These are phyloP conservation scores for Marasmius tenuissimus DNA, from an alignment of 1,284 basidiomycete genomes.

Conservation along the genomic window DNA sequence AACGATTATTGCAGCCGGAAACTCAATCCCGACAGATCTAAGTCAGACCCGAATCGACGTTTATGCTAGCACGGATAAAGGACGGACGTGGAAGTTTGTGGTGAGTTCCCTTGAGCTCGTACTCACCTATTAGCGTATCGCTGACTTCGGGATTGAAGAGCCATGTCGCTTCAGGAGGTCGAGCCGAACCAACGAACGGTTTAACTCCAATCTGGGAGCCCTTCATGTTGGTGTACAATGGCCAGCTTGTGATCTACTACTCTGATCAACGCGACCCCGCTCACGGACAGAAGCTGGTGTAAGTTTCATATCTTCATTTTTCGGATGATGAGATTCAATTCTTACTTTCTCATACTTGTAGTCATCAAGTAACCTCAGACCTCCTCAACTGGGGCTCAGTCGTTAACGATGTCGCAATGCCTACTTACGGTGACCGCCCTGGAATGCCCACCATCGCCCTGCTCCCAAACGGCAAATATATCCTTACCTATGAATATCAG, in stretches of 20 bases:
- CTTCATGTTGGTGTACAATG: slow-evolving; percentile 28
- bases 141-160: slow-evolving; percentile 10
- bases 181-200: slow-evolving; percentile 22
- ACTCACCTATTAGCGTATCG: background rate
- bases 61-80: slow-evolving; percentile 31
- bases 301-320: background rate
- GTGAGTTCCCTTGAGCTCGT: slow-evolving; percentile 26
- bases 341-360: background rate
- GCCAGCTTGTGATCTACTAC: slow-evolving; percentile 33
- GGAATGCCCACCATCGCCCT: slow-evolving; percentile 33
- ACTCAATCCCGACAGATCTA: slow-evolving; percentile 22
- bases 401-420: slow-evolving; percentile 29
- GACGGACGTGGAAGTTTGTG: slow-evolving; percentile 3
- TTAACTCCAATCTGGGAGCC: slow-evolving; percentile 34
- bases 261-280: slow-evolving; percentile 34
- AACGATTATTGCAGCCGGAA: slow-evolving; percentile 30
- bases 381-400: slow-evolving; percentile 29
- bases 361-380: slow-evolving; percentile 29
- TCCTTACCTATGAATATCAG: slow-evolving; percentile 33
- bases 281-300: slow-evolving; percentile 33
- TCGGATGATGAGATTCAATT: background rate
- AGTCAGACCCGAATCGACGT: slow-evolving; percentile 32
- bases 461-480: slow-evolving; percentile 29
- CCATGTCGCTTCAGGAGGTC: slow-evolving; percentile 23
- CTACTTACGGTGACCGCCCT: slow-evolving; percentile 26